These are phyloP conservation scores for Neoboletus magnificus DNA, from an alignment of 768 basidiomycete genomes.

Conservation along the genomic window DNA sequence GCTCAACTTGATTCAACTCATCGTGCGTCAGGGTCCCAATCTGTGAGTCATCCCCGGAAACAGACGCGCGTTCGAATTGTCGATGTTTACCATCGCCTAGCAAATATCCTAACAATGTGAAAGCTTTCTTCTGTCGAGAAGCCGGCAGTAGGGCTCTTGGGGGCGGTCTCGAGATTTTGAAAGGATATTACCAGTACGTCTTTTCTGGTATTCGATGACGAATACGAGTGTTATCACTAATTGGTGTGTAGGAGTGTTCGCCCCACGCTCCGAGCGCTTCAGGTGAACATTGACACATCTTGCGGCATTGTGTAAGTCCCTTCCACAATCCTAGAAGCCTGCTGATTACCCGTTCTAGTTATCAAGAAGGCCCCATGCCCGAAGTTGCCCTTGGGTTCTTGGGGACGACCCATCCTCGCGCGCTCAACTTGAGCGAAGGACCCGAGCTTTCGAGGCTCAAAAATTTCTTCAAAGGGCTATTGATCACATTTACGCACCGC, in stretches of 20 bases:
- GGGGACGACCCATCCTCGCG: slow-evolving; percentile 23
- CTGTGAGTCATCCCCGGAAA: slow-evolving; percentile 31
- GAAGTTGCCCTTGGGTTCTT: slow-evolving; percentile 34
- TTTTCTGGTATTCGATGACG: neutral
- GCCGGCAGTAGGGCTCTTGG: slow-evolving; percentile 27
- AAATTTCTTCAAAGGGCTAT: slow-evolving; percentile 37
- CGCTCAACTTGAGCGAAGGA: slow-evolving; percentile 26
- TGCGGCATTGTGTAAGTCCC: slow-evolving; percentile 42
- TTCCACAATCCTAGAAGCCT: neutral
- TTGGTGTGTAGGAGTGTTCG: slow-evolving; percentile 41
- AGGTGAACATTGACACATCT: slow-evolving; percentile 47
- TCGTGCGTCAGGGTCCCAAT: slow-evolving; percentile 47
- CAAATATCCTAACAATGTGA: slow-evolving; percentile 43
- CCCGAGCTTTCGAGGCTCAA: slow-evolving; percentile 33
- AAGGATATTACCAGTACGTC: slow-evolving; percentile 50
- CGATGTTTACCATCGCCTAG: slow-evolving; percentile 23
- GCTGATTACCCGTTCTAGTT: slow-evolving; percentile 16
- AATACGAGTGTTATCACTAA: neutral
- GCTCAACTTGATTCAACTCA: slow-evolving; percentile 46
- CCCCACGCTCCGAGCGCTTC: slow-evolving; percentile 37
- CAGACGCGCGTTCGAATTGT: neutral
- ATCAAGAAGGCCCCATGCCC: slow-evolving; percentile 22
- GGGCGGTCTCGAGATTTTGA: slow-evolving; percentile 41
- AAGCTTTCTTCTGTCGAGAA: slow-evolving; percentile 41
- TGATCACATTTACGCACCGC: slow-evolving; percentile 31